phyloP scores from a whole-genome alignment of 192 early-diverging fungal genomes.

The Funneliformis mosseae region DNA sequence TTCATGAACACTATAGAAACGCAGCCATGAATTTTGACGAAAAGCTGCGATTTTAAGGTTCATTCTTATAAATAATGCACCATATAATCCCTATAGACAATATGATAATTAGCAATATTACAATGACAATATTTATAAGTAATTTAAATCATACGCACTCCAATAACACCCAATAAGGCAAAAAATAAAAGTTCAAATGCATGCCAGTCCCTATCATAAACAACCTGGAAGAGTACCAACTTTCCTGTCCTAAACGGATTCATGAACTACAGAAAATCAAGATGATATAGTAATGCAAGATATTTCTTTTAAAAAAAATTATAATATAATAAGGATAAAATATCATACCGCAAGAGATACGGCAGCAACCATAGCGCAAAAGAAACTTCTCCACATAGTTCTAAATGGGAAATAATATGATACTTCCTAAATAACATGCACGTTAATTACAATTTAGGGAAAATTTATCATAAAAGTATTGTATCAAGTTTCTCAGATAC shows the following conservation, averaged over 20 bases:
- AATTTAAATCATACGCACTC: conserved; percentile 51
- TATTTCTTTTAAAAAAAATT: neutral
- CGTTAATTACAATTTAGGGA: neutral
- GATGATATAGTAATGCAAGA: neutral
- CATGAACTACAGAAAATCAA: conserved; percentile 58
- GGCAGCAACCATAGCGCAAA: conserved; percentile 90
- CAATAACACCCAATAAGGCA: conserved; percentile 78
- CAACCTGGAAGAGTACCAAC: conserved; percentile 85
- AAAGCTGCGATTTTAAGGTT: conserved; percentile 70
- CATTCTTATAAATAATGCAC: conserved; percentile 76
- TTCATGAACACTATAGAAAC: conserved; percentile 72
- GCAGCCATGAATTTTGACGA: conserved; percentile 73
- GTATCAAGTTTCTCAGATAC: conserved; percentile 44
- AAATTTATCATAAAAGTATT: neutral
- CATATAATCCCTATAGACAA: conserved; percentile 72
- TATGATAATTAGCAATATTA: neutral
- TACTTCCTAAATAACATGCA: conserved; percentile 58
- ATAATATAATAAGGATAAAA: neutral
- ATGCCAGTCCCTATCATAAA: conserved; percentile 89
- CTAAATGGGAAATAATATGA: conserved; percentile 92
- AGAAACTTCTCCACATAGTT: conserved; percentile 93
- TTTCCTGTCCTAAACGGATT: conserved; percentile 85
- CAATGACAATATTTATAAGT: neutral
- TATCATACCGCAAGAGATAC: conserved; percentile 71
- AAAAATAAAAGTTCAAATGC: conserved; percentile 90